A percentile compares a stretch with the other conserved stretches of the same genome.
Conservation (phyloP, 805 yeast species). For the Peterozyma toletana region DNA sequence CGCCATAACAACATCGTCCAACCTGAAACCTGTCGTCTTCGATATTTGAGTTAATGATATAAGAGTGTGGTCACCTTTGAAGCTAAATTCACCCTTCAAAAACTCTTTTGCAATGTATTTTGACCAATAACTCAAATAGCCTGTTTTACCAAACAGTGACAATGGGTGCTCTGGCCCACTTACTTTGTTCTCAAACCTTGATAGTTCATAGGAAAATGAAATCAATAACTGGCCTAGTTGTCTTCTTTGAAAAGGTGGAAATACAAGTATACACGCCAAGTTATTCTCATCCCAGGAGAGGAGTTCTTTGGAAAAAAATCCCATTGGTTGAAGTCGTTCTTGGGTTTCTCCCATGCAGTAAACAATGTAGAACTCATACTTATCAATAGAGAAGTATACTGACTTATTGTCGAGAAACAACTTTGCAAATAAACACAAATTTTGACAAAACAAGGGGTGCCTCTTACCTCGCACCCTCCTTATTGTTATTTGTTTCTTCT, state of each 20-base stretch:
- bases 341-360: conserved; percentile 22
- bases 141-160: conserved; percentile 69
- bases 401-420: conserved; percentile 87
- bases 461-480: conserved; percentile 61
- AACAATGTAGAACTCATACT: conserved; percentile 72
- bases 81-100: conserved; percentile 30
- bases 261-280: conserved; percentile 82
- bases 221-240: conserved; percentile 75
- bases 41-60: conserved; percentile 45
- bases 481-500: conserved; percentile 38
- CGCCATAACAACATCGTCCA: conserved; percentile 53
- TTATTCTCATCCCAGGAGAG: conserved; percentile 77
- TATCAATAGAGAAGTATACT: conserved; percentile 70
- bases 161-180: conserved; percentile 94
- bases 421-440: conserved; percentile 77
- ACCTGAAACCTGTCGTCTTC: conserved; percentile 53
- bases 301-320: conserved; percentile 86
- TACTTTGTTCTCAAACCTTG: conserved; percentile 50
- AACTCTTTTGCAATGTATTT: conserved; percentile 37
- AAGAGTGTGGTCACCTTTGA: conserved; percentile 8
- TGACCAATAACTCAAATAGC: conserved; percentile 77
- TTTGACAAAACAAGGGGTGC: conserved; percentile 69
- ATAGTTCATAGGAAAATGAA: conserved; percentile 74
- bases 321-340: conserved; percentile 48
- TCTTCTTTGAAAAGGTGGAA: conserved; percentile 85